These are phyloP conservation scores for Rosa persica DNA, from an alignment of 306 rosid genomes.

Conservation along the genomic window DNA sequence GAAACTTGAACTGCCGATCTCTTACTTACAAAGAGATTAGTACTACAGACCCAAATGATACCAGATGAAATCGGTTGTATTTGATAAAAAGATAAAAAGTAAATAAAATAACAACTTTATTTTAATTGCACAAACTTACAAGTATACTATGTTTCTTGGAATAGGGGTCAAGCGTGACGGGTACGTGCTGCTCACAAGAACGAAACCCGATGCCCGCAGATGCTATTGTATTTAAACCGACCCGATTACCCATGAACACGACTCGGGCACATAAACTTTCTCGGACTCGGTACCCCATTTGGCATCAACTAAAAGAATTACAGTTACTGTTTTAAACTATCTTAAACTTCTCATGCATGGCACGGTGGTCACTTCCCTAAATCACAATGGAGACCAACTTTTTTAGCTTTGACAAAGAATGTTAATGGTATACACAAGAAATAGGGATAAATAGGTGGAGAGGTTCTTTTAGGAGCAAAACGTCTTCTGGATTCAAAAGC, in stretches of 20 bases:
- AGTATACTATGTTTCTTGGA: slow-evolving; percentile 18
- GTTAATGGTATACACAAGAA: too few species aligned
- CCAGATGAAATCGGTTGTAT: too few species aligned
- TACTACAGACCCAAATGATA: too few species aligned
- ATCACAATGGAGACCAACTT: not conserved
- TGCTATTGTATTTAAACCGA: not conserved
- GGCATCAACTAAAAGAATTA: not conserved
- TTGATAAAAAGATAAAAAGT: too few species aligned
- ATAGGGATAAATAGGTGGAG: too few species aligned
- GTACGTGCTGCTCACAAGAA: slow-evolving; percentile 46
- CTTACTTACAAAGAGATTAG: too few species aligned
- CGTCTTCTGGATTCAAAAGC: too few species aligned
- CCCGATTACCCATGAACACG: not conserved
- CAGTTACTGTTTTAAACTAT: not conserved
- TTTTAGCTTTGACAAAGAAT: too few species aligned
- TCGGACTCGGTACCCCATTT: not conserved
- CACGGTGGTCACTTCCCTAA: not conserved
- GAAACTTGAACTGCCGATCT: too few species aligned
- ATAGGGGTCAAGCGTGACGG: slow-evolving; percentile 54
- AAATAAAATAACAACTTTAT: not conserved
- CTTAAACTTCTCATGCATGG: not conserved
- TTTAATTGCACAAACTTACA: not conserved
- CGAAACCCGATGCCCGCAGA: slow-evolving; percentile 33
- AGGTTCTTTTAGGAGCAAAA: too few species aligned
- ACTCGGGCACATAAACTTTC: not conserved